Evolutionary conservation across 768 basidiomycete species (phyloP), one percentile per base, ranked within the genome.

Genomic region (Exsudoporus frostii): DNA sequence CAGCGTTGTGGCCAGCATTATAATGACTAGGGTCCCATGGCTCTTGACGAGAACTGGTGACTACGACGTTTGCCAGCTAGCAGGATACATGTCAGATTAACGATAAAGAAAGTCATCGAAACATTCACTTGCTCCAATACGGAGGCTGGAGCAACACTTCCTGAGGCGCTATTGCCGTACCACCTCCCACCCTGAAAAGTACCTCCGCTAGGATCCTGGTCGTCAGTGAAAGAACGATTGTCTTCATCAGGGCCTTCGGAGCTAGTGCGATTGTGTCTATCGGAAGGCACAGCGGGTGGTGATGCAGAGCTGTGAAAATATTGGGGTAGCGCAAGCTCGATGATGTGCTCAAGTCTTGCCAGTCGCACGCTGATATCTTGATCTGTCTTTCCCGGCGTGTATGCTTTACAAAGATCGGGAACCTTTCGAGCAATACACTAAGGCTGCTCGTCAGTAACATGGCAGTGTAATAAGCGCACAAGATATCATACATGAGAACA

Each of bases 351-450:
- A 19, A 93, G 75, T 52, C 90, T 79, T 34, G 85, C 76, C 38
- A 93, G 71, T 45, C 90, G 85, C 39, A 82, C 79, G 60, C 79
- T 83, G 43, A 93, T 73, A 69, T 93, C 90, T 64, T 90, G 87
- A 69, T 92, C 91, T 15, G 83, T 76, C 66, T 92, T 92, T 51
- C 90, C 90, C 10, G 90, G 91, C 7, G 88, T 92, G 64, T 93
- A 93, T 0, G 90, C 85, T 66, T 89, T 89, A 75, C 90, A 93
- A 39, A 92, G 74, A 54, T 92, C 89, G 29, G 90, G 90, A 0
- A 93, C 89, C 69, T 91, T 92, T 64, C 90, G 84, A 46, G 90
- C 84, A 57, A 91, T 70, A 59, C 90, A 93, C 86, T 92, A 60
- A 51, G 61, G 32, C 34, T 51, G 54, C 49, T 50, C 58, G 43